Base-by-base conservation (phyloP, 2,329 filamentous ascomycete species). In the Chaetomium strumarium region DNA sequence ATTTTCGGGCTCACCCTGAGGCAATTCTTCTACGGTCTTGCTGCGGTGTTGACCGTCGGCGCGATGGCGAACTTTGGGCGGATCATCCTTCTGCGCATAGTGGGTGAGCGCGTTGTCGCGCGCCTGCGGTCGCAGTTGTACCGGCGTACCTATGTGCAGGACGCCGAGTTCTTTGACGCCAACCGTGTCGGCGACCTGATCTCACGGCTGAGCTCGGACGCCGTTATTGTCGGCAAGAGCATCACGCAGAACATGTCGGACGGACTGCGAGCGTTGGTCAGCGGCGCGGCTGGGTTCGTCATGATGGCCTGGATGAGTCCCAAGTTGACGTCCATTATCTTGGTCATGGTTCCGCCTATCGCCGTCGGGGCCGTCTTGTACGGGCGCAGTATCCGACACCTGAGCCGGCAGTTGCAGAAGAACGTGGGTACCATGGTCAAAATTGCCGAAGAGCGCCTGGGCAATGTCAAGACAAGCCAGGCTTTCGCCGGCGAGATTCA, bases 221-320 rank as follows among this genome's bases (percentile, higher is more conserved):
- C 93, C 0, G 90, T 97, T 65, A 95, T 99, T 64, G 93, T 99
- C 50, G 93, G 92, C 66, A 99, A 99, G 72, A 96, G 90, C 64
- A 96, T 99, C 59, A 99, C 93, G 0, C 92, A 97, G 66, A 99
- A 99, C 66, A 75, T 99, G 46, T 97, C 92, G 6, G 93, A 99
- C 70, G 93, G 93, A n/a, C 78, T 99, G 48, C 81, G 93, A 55
- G 86, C 93, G 14, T 73, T 93, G 31, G 92, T 99, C 56, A 96
- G 90, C 60, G 93, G 93, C 60, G 83, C 81, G 31, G 92, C 92
- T 54, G 95, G 93, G 2, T 88, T 99, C 63, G 81, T 81, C 46
- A 84, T 95, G 68, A 99, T 99, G 93, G 82, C 88, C n/a, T 97
- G 90, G 77, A 88, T 96, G 55, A 96, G 90, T 67, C 79, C 95